Conservation (phyloP, 1,284 basidiomycete species). For the Exsudoporus floridanus region DNA sequence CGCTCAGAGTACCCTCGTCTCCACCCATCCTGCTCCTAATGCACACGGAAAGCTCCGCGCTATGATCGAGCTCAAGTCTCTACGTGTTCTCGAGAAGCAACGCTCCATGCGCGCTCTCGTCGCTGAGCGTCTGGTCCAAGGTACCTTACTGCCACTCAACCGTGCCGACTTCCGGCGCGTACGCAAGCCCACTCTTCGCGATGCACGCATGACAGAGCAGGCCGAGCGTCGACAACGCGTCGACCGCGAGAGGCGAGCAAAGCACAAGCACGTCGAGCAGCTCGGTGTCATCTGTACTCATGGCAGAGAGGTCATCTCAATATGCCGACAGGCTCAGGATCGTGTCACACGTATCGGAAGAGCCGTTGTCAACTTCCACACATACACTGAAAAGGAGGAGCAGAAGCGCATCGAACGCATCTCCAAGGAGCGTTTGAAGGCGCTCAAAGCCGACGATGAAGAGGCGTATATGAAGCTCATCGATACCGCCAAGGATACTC, state of each 20-base stretch:
- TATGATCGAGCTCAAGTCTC: conserved; percentile 90
- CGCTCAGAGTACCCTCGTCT: neutral
- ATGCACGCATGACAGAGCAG: conserved; percentile 88
- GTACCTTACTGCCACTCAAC: conserved; percentile 89
- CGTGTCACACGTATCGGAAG: conserved; percentile 84
- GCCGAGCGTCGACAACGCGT: conserved; percentile 90
- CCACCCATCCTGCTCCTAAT: conserved; percentile 50
- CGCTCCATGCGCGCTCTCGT: conserved; percentile 82
- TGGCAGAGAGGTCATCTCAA: conserved; percentile 72
- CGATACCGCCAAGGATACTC: conserved; percentile 98
- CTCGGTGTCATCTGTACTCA: conserved; percentile 87
- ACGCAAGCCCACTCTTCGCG: conserved; percentile 86
- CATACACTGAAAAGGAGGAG: conserved; percentile 95
- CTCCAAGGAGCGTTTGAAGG: conserved; percentile 97
- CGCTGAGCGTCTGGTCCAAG: conserved; percentile 85
- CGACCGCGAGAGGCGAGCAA: conserved; percentile 91
- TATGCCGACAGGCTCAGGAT: conserved; percentile 66
- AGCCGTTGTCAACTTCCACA: conserved; percentile 85
- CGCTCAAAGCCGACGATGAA: conserved; percentile 97
- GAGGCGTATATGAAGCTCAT: conserved; percentile 99
- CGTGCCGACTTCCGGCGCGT: conserved; percentile 88
- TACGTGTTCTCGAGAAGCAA: conserved; percentile 92
- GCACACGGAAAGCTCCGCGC: conserved; percentile 84
- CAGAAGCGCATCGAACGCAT: conserved; percentile 96
- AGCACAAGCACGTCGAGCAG: conserved; percentile 96